phyloP scores from a whole-genome alignment of 495 filamentous ascomycete genomes.

The Aspergillus baeticus region DNA sequence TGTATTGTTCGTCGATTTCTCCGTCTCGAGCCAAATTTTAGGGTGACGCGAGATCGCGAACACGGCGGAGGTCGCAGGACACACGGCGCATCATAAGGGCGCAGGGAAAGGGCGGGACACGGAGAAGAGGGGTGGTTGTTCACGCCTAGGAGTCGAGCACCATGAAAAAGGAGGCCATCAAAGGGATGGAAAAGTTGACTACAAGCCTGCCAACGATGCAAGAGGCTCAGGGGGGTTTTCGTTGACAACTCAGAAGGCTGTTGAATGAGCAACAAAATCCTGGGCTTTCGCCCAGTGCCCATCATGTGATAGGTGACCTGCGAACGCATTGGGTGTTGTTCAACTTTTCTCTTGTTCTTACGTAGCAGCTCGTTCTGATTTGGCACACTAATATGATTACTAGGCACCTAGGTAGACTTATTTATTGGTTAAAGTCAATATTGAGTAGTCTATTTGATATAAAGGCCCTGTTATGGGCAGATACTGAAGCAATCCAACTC shows the following conservation, averaged over 20 bases:
- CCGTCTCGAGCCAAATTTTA: conserved; percentile 3
- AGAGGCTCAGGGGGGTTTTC: conserved; percentile 12
- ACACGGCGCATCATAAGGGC: conserved; percentile 39
- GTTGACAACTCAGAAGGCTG: conserved; percentile 24
- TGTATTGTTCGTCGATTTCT: conserved; percentile 1
- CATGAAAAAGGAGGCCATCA: conserved; percentile 32
- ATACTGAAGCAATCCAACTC: not conserved
- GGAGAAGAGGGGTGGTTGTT: conserved; percentile 24
- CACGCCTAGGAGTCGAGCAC: conserved; percentile 28
- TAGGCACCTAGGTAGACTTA: no score
- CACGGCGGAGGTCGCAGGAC: conserved; percentile 27
- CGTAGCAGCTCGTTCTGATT: not conserved
- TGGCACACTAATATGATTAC: not conserved
- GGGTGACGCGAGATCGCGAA: conserved; percentile 37
- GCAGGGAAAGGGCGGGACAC: conserved; percentile 18
- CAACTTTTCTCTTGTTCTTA: not conserved
- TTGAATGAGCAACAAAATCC: conserved; percentile 22
- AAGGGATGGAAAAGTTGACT: conserved; percentile 19
- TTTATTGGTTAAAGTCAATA: not conserved
- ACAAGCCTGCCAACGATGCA: not conserved
- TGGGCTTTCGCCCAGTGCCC: conserved; percentile 18
- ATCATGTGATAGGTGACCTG: conserved; percentile 30
- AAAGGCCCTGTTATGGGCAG: no score
- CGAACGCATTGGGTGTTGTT: not conserved
- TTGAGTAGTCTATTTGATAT: no score